Evolutionary conservation across 306 rosid genomes (phyloP).

Genomic region (Senna tora): DNA sequence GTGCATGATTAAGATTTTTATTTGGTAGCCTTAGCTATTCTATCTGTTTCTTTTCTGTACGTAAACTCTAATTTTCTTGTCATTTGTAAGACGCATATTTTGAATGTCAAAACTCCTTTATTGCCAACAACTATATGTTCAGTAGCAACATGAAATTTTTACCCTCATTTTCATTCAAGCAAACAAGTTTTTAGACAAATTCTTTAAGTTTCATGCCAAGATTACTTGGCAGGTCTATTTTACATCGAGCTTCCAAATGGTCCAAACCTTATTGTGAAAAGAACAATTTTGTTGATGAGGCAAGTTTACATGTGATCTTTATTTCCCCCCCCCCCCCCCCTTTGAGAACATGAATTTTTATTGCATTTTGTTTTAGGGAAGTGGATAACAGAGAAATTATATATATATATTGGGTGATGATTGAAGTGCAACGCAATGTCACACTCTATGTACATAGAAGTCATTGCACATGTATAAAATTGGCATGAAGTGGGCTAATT

Average conservation of each 20-base stretch:
- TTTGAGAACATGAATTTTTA: neutral
- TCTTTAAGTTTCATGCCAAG: constrained; percentile 6
- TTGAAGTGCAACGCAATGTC: neutral
- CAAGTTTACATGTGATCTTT: constrained; percentile 8
- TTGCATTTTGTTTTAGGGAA: constrained; percentile 18
- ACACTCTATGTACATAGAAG: constrained; percentile 12
- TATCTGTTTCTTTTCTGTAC: neutral
- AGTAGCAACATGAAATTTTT: constrained; percentile 1
- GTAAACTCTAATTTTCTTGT: constrained; percentile 4
- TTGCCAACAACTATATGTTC: constrained; percentile 2
- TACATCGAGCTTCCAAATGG: neutral
- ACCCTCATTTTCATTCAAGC: constrained; percentile 17
- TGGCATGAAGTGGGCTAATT: constrained; percentile 38
- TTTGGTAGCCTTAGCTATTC: constrained; percentile 6
- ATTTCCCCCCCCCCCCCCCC: neutral
- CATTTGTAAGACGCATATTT: constrained; percentile 5
- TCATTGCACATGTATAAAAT: constrained; percentile 2
- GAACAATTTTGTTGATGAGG: neutral
- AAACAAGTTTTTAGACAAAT: constrained; percentile 11
- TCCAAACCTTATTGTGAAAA: constrained; percentile 4
- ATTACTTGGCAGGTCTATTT: constrained; percentile 11
- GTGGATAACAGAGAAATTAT: neutral
- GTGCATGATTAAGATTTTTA: constrained; percentile 1
- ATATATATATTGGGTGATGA: neutral
- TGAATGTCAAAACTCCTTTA: neutral